Conservation (phyloP, 352 stramenopile species). For the Phytopythium mirpurense region DNA sequence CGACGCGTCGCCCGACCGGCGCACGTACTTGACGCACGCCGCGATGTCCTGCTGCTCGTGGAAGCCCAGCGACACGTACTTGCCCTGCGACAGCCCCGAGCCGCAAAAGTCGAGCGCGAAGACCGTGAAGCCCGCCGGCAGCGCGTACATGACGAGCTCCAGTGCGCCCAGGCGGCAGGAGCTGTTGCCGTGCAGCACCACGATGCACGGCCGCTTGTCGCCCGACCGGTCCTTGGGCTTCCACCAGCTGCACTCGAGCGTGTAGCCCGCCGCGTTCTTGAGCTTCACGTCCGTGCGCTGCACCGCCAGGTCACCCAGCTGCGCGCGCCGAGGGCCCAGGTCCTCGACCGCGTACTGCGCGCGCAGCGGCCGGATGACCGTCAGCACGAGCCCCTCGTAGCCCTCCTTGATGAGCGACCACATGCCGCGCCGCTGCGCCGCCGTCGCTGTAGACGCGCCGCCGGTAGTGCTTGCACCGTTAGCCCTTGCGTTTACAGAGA, state of each 20-base stretch:
- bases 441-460: constrained; percentile 20
- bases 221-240: constrained; percentile 28
- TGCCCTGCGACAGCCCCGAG: constrained; percentile 71
- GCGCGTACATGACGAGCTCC: constrained; percentile 73
- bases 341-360: constrained; percentile 59
- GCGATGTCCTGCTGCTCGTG: constrained; percentile 74
- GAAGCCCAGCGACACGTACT: constrained; percentile 81
- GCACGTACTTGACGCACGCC: constrained; percentile 63
- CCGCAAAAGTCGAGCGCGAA: constrained; percentile 80
- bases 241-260: constrained; percentile 86
- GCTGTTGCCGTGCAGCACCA: constrained; percentile 82
- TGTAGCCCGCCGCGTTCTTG: constrained; percentile 66
- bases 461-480: too few relatives aligned
- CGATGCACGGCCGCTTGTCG: constrained; percentile 63
- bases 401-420: constrained; percentile 80
- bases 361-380: constrained; percentile 69
- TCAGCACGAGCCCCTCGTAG: constrained; percentile 79
- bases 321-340: constrained; percentile 48
- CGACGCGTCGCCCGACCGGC: constrained; percentile 39
- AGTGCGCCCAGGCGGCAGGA: constrained; percentile 66
- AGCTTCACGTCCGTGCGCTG: constrained; percentile 68
- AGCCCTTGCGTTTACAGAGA: too few relatives aligned
- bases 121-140: constrained; percentile 74
- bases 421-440: constrained; percentile 56
- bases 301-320: constrained; percentile 56